Base-by-base conservation (phyloP, 441 rosid species). In the Macaranga tanarius region DNA sequence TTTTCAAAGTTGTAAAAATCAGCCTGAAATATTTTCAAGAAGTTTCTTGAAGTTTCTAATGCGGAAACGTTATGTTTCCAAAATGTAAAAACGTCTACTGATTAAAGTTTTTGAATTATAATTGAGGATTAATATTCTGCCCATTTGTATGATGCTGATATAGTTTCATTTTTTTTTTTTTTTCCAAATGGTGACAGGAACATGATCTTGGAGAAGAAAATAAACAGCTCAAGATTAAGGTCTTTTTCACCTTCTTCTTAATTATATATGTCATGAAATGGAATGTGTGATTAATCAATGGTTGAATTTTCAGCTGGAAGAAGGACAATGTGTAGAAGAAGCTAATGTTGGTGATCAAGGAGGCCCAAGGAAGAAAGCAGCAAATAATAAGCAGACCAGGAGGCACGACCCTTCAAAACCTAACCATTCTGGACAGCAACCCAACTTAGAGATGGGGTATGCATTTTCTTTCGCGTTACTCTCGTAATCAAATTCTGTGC, bases 181-280 rank as follows among this genome's bases (percentile, higher is more conserved):
- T n/a, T 34, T 34, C 6, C 38, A 0, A 34, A 34, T 34, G 38
- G 42, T 31, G 60, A 45, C 73, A 81, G 86, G 83, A 72, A 65
- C 71, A 45, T 10, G 79, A 73, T 2, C 81, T 79, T 55, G 71
- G 25, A 28, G 83, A 75, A 25, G 80, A 81, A 77, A 84, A 81
- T 51, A 65, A 60, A 59, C 71, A 55, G 54, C 83, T 84, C 19
- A 79, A 66, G 73, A 48, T 62, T 47, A 72, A 79, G 86, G 84
- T 84, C 50, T 64, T 38, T 1, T 40, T 6, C 38, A 34, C 38
- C 0, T 70, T 52, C 45, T 42, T 7, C 9, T 28, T 52, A 47
- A 47, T 47, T 47, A 5, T 47, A 47, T 51, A 4, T 48, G 13
- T 3, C 10, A 34, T 19, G 22, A 2, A 19, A 40, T 40, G 20